phyloP scores from a whole-genome alignment of 495 filamentous ascomycete species.

The Evernia prunastri region DNA sequence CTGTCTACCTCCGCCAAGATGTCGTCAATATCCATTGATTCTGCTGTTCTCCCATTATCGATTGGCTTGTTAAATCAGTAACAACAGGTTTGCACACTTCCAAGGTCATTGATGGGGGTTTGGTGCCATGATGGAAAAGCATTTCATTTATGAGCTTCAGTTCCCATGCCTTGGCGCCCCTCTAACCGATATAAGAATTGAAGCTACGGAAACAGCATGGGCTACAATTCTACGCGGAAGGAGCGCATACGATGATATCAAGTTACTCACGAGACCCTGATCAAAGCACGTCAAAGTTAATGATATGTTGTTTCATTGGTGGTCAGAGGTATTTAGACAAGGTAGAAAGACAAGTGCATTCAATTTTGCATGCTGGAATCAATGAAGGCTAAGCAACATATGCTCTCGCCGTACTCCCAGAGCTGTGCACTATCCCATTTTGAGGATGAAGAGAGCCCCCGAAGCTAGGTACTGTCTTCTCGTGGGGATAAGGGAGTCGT shows the following conservation, averaged over 20 bases:
- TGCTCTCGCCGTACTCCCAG: background rate
- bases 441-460: background rate
- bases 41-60: background rate
- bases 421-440: background rate
- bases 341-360: conserved; percentile 3
- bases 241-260: background rate
- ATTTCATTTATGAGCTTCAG: background rate
- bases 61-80: background rate
- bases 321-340: conserved; percentile 10
- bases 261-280: background rate
- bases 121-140: background rate
- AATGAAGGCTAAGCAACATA: background rate
- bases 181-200: background rate
- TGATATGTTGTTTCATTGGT: conserved; percentile 1
- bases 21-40: conserved; percentile 77
- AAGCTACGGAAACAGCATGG: background rate
- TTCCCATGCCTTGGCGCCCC: background rate
- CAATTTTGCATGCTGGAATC: conserved; percentile 5
- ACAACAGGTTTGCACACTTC: background rate
- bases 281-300: background rate
- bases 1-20: conserved; percentile 77
- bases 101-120: background rate
- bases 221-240: background rate
- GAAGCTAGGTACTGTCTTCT: too few species aligned
- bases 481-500: background rate